Percentiles rank a stretch among this genome's conserved stretches.
Evolutionary conservation across 73 alveolate genomes (phyloP).

Genomic region (Diophrys sp.): DNA sequence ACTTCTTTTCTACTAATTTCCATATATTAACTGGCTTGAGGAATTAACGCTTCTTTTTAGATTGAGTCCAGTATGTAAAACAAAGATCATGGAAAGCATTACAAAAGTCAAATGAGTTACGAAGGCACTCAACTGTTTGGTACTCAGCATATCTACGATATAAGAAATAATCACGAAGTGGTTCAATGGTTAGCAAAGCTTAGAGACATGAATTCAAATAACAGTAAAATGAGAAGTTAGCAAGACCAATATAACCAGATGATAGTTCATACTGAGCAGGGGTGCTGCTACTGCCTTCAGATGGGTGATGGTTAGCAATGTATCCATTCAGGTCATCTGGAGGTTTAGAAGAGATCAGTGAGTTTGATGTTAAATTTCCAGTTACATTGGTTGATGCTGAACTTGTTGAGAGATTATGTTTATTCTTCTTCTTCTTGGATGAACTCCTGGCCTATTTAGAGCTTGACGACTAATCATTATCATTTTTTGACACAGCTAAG

Average conservation of each 20-base stretch:
- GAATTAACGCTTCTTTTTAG: not conserved
- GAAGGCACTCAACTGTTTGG: slow-evolving; percentile 6
- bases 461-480: no score
- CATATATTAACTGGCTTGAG: not conserved
- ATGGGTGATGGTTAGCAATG: no score
- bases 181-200: slow-evolving; percentile 22
- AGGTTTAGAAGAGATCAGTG: not conserved
- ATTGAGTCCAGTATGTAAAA: slow-evolving; percentile 26
- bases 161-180: slow-evolving; percentile 16
- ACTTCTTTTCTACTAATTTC: not conserved
- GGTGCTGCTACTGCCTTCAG: not conserved
- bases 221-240: slow-evolving; percentile 37
- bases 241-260: slow-evolving; percentile 35
- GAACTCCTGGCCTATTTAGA: no score
- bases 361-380: not conserved
- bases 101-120: slow-evolving; percentile 21
- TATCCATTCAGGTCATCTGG: no score
- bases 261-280: slow-evolving; percentile 11
- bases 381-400: not conserved
- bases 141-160: slow-evolving; percentile 12
- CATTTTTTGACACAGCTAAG: no score
- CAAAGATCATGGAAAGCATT: slow-evolving; percentile 16
- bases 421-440: not conserved
- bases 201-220: slow-evolving; percentile 40
- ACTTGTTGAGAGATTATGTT: not conserved